Conservation (phyloP, 2,329 filamentous ascomycete species). For the Capronia coronata region DNA sequence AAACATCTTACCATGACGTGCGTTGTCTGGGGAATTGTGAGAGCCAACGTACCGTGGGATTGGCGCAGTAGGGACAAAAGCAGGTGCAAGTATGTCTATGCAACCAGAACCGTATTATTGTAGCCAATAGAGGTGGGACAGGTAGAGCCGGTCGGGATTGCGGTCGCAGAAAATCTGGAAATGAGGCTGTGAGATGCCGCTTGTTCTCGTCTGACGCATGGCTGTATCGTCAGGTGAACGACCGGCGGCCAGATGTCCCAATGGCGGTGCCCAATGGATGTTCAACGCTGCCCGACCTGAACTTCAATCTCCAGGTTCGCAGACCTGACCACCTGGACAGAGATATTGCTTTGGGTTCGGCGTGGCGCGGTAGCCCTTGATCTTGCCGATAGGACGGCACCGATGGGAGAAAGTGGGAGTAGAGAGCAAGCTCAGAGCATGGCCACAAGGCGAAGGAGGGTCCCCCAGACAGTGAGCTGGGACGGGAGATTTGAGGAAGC, state of each 20-base stretch:
- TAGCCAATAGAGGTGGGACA: slow-evolving; percentile 25
- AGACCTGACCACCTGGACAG: not conserved
- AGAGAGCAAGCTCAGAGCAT: too few species aligned
- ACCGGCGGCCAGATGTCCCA: not conserved
- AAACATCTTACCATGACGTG: slow-evolving; percentile 16
- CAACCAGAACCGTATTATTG: slow-evolving; percentile 27
- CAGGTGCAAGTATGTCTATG: slow-evolving; percentile 23
- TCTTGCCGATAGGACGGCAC: too few species aligned
- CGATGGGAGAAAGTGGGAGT: too few species aligned
- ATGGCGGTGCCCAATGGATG: not conserved
- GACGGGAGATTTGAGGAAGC: too few species aligned
- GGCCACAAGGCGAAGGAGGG: too few species aligned
- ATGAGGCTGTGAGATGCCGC: slow-evolving; percentile 25
- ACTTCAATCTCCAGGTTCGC: not conserved
- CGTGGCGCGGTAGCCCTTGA: too few species aligned
- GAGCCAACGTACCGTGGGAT: slow-evolving; percentile 15
- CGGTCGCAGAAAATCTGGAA: slow-evolving; percentile 25
- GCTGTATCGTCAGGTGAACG: slow-evolving; percentile 22
- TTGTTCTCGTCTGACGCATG: slow-evolving; percentile 25
- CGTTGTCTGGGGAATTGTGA: slow-evolving; percentile 5
- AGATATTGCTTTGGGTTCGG: too few species aligned
- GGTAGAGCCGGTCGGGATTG: slow-evolving; percentile 21
- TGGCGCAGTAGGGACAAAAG: slow-evolving; percentile 9
- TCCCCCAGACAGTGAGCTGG: too few species aligned
- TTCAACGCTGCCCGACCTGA: not conserved